These are phyloP conservation scores for Lecanoromycetidae sp. DNA, from an alignment of 2,329 filamentous ascomycete genomes.

Conservation along the genomic window DNA sequence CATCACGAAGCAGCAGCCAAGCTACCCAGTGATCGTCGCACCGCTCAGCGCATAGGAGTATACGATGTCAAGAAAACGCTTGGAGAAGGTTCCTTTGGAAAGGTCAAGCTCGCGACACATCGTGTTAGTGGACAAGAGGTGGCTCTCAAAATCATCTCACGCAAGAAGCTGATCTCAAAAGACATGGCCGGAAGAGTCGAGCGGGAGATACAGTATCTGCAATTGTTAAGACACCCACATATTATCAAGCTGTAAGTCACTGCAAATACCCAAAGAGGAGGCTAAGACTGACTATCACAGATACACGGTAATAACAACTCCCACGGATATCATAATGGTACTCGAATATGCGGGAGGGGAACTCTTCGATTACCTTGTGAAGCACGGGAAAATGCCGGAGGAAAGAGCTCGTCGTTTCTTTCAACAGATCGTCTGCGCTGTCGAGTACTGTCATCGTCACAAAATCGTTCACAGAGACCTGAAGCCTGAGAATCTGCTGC, in stretches of 20 bases:
- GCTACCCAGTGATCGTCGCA: constrained; percentile 11
- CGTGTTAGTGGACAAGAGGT: constrained; percentile 88
- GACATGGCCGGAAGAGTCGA: constrained; percentile 98
- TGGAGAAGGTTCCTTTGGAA: constrained; percentile 94
- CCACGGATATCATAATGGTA: constrained; percentile 95
- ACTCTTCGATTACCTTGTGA: constrained; percentile 95
- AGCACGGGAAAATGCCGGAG: constrained; percentile 83
- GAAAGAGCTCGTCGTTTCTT: constrained; percentile 93
- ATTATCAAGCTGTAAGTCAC: constrained; percentile 89
- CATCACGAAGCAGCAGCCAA: constrained; percentile 8
- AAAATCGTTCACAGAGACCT: constrained; percentile 97
- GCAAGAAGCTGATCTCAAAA: constrained; percentile 88
- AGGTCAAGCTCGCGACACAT: constrained; percentile 94
- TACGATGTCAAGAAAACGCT: constrained; percentile 85
- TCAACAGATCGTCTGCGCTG: constrained; percentile 96
- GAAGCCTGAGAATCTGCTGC: constrained; percentile 90
- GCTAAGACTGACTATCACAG: constrained; percentile 32
- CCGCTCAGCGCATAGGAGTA: constrained; percentile 66
- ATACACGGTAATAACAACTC: constrained; percentile 93
- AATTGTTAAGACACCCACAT: constrained; percentile 87
- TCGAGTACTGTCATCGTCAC: constrained; percentile 97
- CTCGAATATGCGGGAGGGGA: constrained; percentile 94
- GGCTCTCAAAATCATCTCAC: constrained; percentile 91
- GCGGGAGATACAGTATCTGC: constrained; percentile 94
- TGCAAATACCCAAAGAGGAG: neutral